phyloP scores from a whole-genome alignment of 495 filamentous ascomycete species.

The Aspergillus incahuasiensis region DNA sequence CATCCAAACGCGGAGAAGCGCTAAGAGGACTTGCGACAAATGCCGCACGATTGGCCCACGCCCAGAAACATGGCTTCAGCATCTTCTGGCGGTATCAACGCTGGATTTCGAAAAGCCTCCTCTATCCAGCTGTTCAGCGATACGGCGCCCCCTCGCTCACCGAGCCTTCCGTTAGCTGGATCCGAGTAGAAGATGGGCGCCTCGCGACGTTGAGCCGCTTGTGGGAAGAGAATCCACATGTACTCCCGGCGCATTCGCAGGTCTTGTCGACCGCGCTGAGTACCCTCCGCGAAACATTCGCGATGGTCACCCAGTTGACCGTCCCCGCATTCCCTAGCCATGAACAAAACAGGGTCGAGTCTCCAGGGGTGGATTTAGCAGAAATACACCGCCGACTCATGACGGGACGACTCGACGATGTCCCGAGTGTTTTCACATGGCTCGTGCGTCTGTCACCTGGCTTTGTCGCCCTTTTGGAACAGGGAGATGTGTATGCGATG shows the following conservation, averaged over 20 bases:
- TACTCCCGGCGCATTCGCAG: background rate
- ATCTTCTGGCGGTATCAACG: conserved; percentile 10
- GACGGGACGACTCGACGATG: background rate
- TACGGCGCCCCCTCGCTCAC: background rate
- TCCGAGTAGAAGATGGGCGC: background rate
- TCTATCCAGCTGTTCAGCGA: background rate
- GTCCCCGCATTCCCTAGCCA: background rate
- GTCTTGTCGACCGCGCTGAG: background rate
- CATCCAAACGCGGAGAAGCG: background rate
- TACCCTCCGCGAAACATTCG: conserved; percentile 3
- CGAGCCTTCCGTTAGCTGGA: background rate
- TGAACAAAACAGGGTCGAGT: background rate
- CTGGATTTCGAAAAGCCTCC: background rate
- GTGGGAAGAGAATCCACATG: background rate
- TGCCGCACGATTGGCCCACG: background rate
- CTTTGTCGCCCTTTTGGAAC: background rate
- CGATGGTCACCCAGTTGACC: conserved; percentile 8
- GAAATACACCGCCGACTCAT: background rate
- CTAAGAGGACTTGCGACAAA: background rate
- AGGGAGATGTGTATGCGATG: conserved; percentile 3
- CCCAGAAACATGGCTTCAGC: conserved; percentile 1
- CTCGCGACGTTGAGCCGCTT: background rate
- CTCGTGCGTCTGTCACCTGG: background rate
- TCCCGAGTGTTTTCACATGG: conserved; percentile 6
- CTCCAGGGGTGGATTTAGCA: background rate